Conservation (phyloP, 2,329 filamentous ascomycete genomes). For the Alternaria hordeiaustralica region DNA sequence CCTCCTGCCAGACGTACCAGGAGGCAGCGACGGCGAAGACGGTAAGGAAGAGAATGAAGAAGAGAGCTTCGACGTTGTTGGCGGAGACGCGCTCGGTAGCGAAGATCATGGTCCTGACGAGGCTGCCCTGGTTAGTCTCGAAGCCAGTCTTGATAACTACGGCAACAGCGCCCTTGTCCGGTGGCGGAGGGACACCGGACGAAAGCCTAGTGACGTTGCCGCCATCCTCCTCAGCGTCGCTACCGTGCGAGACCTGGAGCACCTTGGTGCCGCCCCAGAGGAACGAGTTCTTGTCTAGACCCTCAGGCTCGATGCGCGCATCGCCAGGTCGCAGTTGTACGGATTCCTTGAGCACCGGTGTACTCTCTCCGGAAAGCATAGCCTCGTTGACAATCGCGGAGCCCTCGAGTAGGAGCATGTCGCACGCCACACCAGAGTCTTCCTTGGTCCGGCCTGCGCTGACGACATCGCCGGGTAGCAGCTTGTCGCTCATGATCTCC, state of each 20-base stretch:
- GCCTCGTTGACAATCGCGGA: constrained; percentile 98
- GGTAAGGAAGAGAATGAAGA: constrained; percentile 96
- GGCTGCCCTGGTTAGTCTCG: constrained; percentile 95
- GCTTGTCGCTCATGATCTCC: constrained; percentile 86
- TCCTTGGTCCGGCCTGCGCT: constrained; percentile 95
- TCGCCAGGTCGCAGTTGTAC: constrained; percentile 87
- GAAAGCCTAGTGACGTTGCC: constrained; percentile 67
- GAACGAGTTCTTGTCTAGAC: constrained; percentile 94
- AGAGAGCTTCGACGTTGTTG: constrained; percentile 93
- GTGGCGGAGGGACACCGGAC: constrained; percentile 81
- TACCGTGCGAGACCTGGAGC: constrained; percentile 90
- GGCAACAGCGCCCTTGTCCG: constrained; percentile 92
- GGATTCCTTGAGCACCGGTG: constrained; percentile 94
- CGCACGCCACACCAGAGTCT: constrained; percentile 94
- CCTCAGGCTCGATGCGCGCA: constrained; percentile 82
- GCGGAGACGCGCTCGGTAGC: constrained; percentile 98
- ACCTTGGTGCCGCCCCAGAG: constrained; percentile 98
- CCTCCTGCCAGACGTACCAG: constrained; percentile 99
- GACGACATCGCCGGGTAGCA: constrained; percentile 90
- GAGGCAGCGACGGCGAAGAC: constrained; percentile 96
- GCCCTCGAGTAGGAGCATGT: constrained; percentile 94
- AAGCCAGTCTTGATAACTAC: constrained; percentile 97
- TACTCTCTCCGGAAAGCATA: constrained; percentile 98
- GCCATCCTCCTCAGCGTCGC: constrained; percentile 70
- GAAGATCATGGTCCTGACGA: constrained; percentile 99